Base-by-base conservation (phyloP, 495 filamentous ascomycete species). In the Pseudoneurospora amorphoporcata region DNA sequence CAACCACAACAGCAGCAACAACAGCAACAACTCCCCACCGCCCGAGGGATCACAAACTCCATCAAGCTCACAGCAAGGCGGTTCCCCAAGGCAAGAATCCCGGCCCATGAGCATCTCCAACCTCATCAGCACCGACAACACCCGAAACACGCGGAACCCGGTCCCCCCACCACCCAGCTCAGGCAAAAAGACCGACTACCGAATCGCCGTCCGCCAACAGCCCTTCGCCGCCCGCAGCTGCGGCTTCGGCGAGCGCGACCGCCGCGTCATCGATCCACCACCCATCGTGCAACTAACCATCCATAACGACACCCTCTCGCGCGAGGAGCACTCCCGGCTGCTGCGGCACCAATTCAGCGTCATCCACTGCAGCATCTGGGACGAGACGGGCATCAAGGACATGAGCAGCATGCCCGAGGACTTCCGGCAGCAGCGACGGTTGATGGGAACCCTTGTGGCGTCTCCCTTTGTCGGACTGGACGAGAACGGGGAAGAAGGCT, bases 201-300 rank as follows among this genome's bases (percentile, higher is more conserved):
- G 82, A 40, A 87, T 99, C 58, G 86, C 85, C 39, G 89, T 99
- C 43, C 92, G 95, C 16, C 95, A 99, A 78, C 95, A 99, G 75
- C 95, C 95, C 39, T 84, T 90, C 5, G 94, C 93, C 7, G 95
- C 95, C 47, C 89, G 95, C 77, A 93, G 94, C 68, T 98, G 95
- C 81, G 95, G 95, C 8, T 97, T 96, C 74, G 94, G 94, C 70
- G 95, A 98, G 80, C 84, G 95, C 76, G 95, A 99, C 80, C 90
- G 95, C 38, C 88, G 95, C 71, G 92, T 97, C 38, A 93, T 99
- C 68, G 95, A 99, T 75, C 95, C 95, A 16, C 95, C 95, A 12
- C 95, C 95, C 32, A 97, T 99, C 76, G 88, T 99, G 16, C 92
- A 98, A 77, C 88, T 99, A 40, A 87, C 88, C 32, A 86, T 97